A percentile compares a stretch with the other conserved stretches of the same genome.
Evolutionary conservation across 2,329 filamentous ascomycete genomes (phyloP).

Genomic region (Paecilomyces formosus): DNA sequence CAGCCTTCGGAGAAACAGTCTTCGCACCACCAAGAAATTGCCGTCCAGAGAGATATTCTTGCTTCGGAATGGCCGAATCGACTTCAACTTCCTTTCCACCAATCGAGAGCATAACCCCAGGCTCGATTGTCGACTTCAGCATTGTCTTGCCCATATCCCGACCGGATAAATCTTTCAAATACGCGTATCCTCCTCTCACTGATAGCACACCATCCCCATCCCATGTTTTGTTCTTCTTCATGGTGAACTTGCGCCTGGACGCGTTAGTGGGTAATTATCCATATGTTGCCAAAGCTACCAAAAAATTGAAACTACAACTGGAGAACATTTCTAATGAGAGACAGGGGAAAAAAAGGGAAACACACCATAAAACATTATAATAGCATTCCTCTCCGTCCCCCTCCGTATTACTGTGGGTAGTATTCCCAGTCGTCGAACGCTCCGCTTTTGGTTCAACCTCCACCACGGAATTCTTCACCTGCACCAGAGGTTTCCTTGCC

Average conservation of each 20-base stretch:
- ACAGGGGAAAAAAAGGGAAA: background rate
- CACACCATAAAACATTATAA: constrained; percentile 43
- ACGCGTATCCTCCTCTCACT: constrained; percentile 50
- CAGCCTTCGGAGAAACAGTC: constrained; percentile 12
- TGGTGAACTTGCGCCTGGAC: constrained; percentile 58
- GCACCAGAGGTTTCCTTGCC: constrained; percentile 23
- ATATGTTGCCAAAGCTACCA: background rate
- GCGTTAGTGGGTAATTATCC: background rate
- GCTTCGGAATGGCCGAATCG: constrained; percentile 53
- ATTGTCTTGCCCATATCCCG: constrained; percentile 54
- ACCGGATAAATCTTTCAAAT: constrained; percentile 56
- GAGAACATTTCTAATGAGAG: no score
- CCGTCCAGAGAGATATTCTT: constrained; percentile 46
- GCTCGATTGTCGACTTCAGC: constrained; percentile 49
- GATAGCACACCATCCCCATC: constrained; percentile 63
- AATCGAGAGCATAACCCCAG: constrained; percentile 55
- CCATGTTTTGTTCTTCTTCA: constrained; percentile 71
- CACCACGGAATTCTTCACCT: constrained; percentile 19
- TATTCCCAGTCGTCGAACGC: background rate
- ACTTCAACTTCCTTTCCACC: constrained; percentile 63
- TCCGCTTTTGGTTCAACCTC: background rate
- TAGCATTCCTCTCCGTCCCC: constrained; percentile 25
- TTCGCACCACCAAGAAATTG: constrained; percentile 16
- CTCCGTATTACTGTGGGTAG: background rate
- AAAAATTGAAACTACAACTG: no score